phyloP scores from a whole-genome alignment of 306 rosid genomes.

The Sindora glabra region DNA sequence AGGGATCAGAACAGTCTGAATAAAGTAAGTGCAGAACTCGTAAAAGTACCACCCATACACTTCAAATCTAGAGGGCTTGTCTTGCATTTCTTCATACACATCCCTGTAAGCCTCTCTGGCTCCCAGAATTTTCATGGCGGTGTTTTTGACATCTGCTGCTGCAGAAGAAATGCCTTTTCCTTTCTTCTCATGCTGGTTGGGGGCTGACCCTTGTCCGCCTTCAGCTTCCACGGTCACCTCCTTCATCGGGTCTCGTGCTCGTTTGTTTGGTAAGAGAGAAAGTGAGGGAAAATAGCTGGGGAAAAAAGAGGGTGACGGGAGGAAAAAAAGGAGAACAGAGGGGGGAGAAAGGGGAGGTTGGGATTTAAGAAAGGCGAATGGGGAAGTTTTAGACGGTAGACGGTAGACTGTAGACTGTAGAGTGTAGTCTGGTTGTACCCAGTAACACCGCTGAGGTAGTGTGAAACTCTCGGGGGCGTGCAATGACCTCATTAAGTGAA shows the following conservation, averaged over 20 bases:
- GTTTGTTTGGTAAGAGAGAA: background rate
- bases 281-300: background rate
- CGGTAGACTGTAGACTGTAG: too few relatives aligned
- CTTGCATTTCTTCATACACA: conserved; percentile 44
- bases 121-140: conserved; percentile 35
- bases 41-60: conserved; percentile 71
- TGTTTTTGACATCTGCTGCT: conserved; percentile 34
- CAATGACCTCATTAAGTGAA: background rate
- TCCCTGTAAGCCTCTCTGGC: conserved; percentile 38
- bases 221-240: conserved; percentile 26
- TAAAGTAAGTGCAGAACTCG: conserved; percentile 64
- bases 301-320: background rate
- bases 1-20: conserved; percentile 60
- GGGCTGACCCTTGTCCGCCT: background rate
- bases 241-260: background rate
- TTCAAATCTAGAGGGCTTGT: conserved; percentile 51
- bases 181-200: background rate
- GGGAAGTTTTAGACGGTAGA: too few relatives aligned
- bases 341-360: too few relatives aligned
- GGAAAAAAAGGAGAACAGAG: background rate
- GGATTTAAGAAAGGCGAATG: background rate
- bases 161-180: background rate
- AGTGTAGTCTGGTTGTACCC: too few relatives aligned
- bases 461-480: conserved; percentile 25
- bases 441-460: conserved; percentile 27